Evolutionary conservation across 345 rosid species (phyloP).

Genomic region (Lepidium aucheri): DNA sequence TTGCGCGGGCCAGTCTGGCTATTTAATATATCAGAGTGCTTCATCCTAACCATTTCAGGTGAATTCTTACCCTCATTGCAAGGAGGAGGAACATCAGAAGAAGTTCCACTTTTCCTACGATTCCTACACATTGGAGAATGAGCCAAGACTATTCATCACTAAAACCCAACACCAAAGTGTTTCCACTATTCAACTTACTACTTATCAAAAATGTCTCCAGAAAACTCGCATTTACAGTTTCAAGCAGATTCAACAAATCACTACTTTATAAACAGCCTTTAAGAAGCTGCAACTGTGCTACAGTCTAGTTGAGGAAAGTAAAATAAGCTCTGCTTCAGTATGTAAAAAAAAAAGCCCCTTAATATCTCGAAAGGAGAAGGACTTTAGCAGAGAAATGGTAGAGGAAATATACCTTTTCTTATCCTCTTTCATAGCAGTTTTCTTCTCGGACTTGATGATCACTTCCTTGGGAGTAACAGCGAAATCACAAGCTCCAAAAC

Average conservation of each 20-base stretch:
- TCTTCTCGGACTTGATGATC: slow-evolving; percentile 34
- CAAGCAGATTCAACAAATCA: slow-evolving; percentile 5
- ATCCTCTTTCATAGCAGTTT: neutral
- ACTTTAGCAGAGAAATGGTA: neutral
- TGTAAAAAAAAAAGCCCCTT: neutral
- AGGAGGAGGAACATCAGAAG: slow-evolving; percentile 18
- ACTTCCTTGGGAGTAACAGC: slow-evolving; percentile 51
- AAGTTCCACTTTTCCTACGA: slow-evolving; percentile 20
- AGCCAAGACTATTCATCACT: neutral
- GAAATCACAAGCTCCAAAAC: slow-evolving; percentile 44
- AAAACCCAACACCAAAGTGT: slow-evolving; percentile 10
- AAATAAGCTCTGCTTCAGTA: neutral
- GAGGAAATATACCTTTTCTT: slow-evolving; percentile 8
- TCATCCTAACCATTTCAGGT: slow-evolving; percentile 40
- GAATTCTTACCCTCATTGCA: slow-evolving; percentile 21
- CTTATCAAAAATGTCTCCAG: neutral
- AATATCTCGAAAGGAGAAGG: neutral
- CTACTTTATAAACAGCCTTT: neutral
- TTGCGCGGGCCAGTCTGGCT: slow-evolving; percentile 30
- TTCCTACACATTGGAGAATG: slow-evolving; percentile 19
- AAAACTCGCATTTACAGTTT: neutral
- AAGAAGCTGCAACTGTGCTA: neutral
- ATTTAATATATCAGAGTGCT: slow-evolving; percentile 44
- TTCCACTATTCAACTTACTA: neutral
- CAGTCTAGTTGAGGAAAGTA: neutral